These are phyloP conservation scores for Solanum clarkiae DNA, from an alignment of 257 asterid genomes.

Conservation along the genomic window DNA sequence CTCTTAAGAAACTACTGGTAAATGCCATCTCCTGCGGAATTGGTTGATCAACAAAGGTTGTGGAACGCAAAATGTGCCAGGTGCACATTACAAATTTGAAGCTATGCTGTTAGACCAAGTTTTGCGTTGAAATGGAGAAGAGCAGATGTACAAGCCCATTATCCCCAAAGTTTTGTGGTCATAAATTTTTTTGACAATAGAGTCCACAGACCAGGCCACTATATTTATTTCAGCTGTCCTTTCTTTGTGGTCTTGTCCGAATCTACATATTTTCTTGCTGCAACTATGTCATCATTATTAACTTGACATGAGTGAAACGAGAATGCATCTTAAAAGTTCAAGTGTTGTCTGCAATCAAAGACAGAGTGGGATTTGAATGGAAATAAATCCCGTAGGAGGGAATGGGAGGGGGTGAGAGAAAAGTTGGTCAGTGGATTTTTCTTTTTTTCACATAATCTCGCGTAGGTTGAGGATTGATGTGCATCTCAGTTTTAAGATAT, in stretches of 20 bases:
- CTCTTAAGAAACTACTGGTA: not conserved
- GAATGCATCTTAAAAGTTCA: not conserved
- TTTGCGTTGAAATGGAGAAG: not conserved
- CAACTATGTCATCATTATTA: not conserved
- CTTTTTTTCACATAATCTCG: not conserved
- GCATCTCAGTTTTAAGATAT: not conserved
- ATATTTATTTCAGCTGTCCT: not conserved
- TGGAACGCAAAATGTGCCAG: not conserved
- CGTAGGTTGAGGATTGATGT: not conserved
- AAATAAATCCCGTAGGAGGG: not conserved
- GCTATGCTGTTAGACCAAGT: not conserved
- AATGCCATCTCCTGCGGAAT: not conserved
- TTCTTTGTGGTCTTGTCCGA: not conserved
- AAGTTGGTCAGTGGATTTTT: not conserved
- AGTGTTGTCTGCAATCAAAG: not conserved
- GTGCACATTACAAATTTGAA: not conserved
- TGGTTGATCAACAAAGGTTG: not conserved
- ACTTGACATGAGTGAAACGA: not conserved
- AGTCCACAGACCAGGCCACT: not conserved
- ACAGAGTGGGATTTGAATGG: not conserved
- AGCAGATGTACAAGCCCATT: not conserved
- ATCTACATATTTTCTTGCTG: not conserved
- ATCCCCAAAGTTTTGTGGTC: not conserved
- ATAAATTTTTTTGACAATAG: not conserved
- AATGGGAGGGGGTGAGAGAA: not conserved